Percentiles rank a stretch among this genome's conserved stretches.
phyloP scores from a whole-genome alignment of 495 filamentous ascomycete species.

The Cercophora newfieldiana region DNA sequence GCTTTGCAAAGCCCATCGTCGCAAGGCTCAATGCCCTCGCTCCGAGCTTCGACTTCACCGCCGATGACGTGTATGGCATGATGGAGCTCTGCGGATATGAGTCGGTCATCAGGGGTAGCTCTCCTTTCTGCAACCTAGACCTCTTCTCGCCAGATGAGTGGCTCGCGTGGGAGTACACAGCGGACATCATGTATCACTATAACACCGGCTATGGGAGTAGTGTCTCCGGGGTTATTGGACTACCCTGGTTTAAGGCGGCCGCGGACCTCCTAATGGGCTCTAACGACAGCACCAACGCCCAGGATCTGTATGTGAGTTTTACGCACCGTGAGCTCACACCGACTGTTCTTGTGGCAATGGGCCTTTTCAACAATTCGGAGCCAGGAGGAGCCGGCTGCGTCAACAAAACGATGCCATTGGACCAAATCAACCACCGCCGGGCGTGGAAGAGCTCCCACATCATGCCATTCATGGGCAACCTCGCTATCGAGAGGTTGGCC shows the following conservation, averaged over 20 bases:
- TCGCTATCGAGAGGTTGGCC: slow-evolving; percentile 44
- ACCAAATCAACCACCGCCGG: slow-evolving; percentile 46
- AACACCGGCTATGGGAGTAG: slow-evolving; percentile 50
- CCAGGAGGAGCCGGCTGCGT: slow-evolving; percentile 39
- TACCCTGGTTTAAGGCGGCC: slow-evolving; percentile 51
- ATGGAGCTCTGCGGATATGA: slow-evolving; percentile 53
- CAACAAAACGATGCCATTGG: slow-evolving; percentile 51
- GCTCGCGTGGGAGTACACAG: slow-evolving; percentile 50
- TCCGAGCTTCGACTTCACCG: slow-evolving; percentile 49
- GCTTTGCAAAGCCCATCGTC: slow-evolving; percentile 46
- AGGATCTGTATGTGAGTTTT: slow-evolving; percentile 52
- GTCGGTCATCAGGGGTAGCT: slow-evolving; percentile 48
- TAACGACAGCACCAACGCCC: slow-evolving; percentile 23
- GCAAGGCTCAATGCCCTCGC: slow-evolving; percentile 42
- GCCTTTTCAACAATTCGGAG: slow-evolving; percentile 52
- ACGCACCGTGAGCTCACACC: slow-evolving; percentile 53
- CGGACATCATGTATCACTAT: slow-evolving; percentile 50
- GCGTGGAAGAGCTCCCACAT: slow-evolving; percentile 49
- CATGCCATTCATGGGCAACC: slow-evolving; percentile 46
- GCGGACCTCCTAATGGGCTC: slow-evolving; percentile 34
- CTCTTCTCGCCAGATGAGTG: slow-evolving; percentile 51
- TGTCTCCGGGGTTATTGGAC: slow-evolving; percentile 44
- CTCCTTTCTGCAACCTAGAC: slow-evolving; percentile 45
- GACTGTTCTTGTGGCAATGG: slow-evolving; percentile 49
- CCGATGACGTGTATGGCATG: slow-evolving; percentile 50